phyloP scores from a whole-genome alignment of 768 basidiomycete species.

The Mycena albidolilacea region DNA sequence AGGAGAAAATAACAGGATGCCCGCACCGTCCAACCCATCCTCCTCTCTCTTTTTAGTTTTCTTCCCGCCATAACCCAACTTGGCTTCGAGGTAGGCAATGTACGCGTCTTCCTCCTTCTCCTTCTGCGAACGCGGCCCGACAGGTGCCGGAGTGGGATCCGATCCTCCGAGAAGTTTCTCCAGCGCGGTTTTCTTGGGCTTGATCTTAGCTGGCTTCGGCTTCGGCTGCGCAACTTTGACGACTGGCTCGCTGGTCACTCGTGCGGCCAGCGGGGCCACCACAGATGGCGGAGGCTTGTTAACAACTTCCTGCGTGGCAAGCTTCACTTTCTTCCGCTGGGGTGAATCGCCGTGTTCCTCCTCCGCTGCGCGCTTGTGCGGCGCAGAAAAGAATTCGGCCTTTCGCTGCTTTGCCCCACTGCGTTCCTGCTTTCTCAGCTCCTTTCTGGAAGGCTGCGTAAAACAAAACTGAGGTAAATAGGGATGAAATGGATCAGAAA shows the following conservation, averaged over 20 bases:
- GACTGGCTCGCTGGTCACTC: not conserved
- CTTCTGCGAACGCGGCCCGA: slow-evolving; percentile 50
- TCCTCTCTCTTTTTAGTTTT: slow-evolving; percentile 67
- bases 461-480: too few species aligned
- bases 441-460: slow-evolving; percentile 65
- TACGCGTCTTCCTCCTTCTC: slow-evolving; percentile 87
- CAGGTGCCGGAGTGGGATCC: slow-evolving; percentile 23
- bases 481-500: not conserved
- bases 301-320: slow-evolving; percentile 31
- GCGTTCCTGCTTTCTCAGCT: slow-evolving; percentile 76
- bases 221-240: not conserved
- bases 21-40: slow-evolving; percentile 89
- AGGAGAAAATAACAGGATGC: not conserved
- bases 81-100: slow-evolving; percentile 86
- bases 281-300: slow-evolving; percentile 2
- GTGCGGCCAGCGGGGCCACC: not conserved
- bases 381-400: slow-evolving; percentile 67
- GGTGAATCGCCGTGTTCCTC: slow-evolving; percentile 65
- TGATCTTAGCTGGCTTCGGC: slow-evolving; percentile 31
- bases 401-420: slow-evolving; percentile 72
- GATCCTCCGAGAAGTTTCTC: slow-evolving; percentile 50
- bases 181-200: slow-evolving; percentile 47
- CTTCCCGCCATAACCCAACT: slow-evolving; percentile 70
- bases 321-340: slow-evolving; percentile 64
- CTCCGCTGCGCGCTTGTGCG: slow-evolving; percentile 54